Percentiles rank a stretch among this genome's conserved stretches.
phyloP scores from a whole-genome alignment of 345 rosid genomes.

The Eucalyptus camaldulensis region DNA sequence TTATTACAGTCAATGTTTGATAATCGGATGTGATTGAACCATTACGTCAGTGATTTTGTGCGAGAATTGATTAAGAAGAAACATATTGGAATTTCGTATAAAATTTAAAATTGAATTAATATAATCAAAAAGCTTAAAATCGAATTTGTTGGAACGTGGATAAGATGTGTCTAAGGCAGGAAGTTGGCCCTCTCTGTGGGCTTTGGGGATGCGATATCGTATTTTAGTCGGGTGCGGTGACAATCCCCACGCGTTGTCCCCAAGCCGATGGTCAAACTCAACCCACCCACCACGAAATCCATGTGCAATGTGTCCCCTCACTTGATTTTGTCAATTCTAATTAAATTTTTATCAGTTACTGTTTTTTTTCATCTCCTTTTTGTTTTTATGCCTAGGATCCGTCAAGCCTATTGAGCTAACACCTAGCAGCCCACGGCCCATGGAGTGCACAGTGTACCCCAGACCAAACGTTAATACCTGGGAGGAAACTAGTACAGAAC shows the following conservation, averaged over 20 bases:
- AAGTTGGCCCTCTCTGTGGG: background rate
- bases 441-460: no score
- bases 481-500: no score
- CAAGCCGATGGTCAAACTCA: background rate
- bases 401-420: no score
- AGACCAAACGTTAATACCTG: no score
- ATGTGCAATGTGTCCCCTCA: background rate
- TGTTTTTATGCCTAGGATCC: no score
- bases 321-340: background rate
- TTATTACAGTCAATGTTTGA: background rate
- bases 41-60: fast-evolving
- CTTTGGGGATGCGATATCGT: background rate
- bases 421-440: no score
- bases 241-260: background rate
- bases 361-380: no score
- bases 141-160: background rate
- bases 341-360: background rate
- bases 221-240: background rate
- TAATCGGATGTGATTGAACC: fast-evolving
- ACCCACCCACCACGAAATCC: background rate
- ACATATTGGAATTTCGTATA: fast-evolving
- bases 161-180: background rate
- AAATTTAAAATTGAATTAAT: fast-evolving
- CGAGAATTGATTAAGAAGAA: fast-evolving
- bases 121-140: background rate